phyloP scores from a whole-genome alignment of 108 stramenopile species.

The Cyclotella cryptica region DNA sequence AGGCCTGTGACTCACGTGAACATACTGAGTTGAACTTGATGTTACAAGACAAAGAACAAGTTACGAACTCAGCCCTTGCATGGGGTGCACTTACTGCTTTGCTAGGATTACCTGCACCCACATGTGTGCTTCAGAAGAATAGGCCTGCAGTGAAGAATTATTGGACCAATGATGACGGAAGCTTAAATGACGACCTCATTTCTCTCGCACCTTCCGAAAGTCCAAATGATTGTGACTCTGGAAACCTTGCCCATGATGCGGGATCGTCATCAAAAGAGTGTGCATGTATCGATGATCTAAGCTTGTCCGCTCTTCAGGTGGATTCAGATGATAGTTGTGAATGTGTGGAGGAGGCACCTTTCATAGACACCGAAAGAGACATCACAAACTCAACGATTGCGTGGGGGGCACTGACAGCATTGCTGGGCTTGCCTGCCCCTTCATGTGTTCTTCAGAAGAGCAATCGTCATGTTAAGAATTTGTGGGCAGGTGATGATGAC shows the following conservation, averaged over 20 bases:
- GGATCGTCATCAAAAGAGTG: not conserved
- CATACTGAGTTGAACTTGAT: not conserved
- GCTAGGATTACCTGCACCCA: conserved; percentile 6
- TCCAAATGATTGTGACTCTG: too few species aligned
- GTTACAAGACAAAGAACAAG: not conserved
- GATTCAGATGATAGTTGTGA: not conserved
- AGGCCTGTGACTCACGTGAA: not conserved
- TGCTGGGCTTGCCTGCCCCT: conserved; percentile 4
- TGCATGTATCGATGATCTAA: not conserved
- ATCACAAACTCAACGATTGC: not conserved
- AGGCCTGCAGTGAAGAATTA: not conserved
- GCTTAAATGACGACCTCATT: not conserved
- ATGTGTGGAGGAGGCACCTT: not conserved
- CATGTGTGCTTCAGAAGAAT: not conserved
- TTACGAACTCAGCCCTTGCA: not conserved
- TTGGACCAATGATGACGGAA: not conserved
- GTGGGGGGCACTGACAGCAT: conserved; percentile 5
- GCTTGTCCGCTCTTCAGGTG: not conserved
- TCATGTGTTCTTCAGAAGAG: not conserved
- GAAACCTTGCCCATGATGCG: too few species aligned
- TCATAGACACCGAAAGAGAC: not conserved
- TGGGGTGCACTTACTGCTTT: conserved; percentile 2
- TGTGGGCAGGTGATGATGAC: conserved; percentile 4
- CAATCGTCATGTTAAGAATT: not conserved
- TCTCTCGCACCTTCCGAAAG: not conserved